Percentiles rank a stretch among this genome's conserved stretches.
Evolutionary conservation across 108 stramenopile species (phyloP).

Genomic region (Craspedostauros australis): DNA sequence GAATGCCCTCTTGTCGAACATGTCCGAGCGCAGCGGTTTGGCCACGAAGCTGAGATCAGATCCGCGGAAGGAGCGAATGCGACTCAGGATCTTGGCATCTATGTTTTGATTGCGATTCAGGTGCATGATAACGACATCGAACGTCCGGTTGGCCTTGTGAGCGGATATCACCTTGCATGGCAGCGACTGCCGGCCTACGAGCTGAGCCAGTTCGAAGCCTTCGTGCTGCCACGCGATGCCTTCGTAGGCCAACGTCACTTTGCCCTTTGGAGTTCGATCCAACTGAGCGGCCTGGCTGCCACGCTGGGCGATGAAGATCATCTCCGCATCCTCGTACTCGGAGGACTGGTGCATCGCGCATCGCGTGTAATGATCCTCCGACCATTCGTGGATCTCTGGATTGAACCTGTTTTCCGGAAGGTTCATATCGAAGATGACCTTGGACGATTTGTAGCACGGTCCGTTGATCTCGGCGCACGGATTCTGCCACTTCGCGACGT

Average conservation of each 20-base stretch:
- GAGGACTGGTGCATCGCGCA: neutral
- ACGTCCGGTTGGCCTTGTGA: neutral
- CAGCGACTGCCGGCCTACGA: too few species aligned
- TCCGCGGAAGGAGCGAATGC: neutral
- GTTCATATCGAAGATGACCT: slow-evolving; percentile 13
- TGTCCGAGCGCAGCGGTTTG: slow-evolving; percentile 26
- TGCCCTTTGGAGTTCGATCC: neutral
- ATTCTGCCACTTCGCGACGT: slow-evolving; percentile 13
- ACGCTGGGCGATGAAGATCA: neutral
- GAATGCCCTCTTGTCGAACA: slow-evolving; percentile 23
- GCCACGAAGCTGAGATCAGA: neutral
- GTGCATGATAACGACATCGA: slow-evolving; percentile 10
- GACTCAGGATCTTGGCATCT: neutral
- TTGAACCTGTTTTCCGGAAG: slow-evolving; percentile 20
- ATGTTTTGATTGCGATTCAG: neutral
- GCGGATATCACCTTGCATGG: slow-evolving; percentile 3
- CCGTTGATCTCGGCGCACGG: neutral
- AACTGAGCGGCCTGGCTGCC: neutral
- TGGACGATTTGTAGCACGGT: slow-evolving; percentile 17
- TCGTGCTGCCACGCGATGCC: slow-evolving; percentile 5
- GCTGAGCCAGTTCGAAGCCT: slow-evolving; percentile 3
- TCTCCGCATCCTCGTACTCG: neutral
- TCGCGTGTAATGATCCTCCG: slow-evolving; percentile 12
- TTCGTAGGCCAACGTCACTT: too few species aligned
- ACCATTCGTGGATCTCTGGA: slow-evolving; percentile 13